Evolutionary conservation across 2,329 filamentous ascomycete genomes (phyloP), one percentile per base, ranked within the genome.

Genomic region (Pseudogymnoascus sp.): DNA sequence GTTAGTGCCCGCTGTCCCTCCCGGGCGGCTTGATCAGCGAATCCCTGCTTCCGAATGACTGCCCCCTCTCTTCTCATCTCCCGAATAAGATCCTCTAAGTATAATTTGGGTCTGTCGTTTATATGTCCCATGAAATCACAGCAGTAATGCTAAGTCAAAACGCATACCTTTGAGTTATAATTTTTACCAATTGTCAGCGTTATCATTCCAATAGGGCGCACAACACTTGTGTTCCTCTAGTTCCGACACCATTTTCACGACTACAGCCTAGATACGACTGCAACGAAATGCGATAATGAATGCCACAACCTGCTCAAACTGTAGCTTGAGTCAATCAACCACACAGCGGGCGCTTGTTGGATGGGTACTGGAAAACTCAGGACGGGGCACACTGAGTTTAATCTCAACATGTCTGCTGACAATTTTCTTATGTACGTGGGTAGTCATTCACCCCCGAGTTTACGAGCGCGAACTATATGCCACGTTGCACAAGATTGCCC

Each of bases 391-490:
- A 5, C 64, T 72, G 16, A 69, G 65, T 58, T 67, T 75, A 12
- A 64, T 74, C 35, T 64, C 67, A 39, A 71, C 63, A 12, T 71
- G 69, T 62, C 61, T 73, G 65, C 20, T 37, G 36, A 75, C 73
- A 1, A 72, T 71, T 12, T 70, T 72, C 37, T 62, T 75, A 28
- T 74, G 71, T 61, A 74, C 71, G 12, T 75, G 71, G 70, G 68
- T 67, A 20, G 68, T 69, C 28, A 70, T 75, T 37, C 72, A 75
- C 62, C 66, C 73, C n/a, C 72, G 72, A 18, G 69, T 71, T n/a
- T 64, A 67, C 60, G 68, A 65, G 35, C 63, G 68, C 30, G 63
- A 61, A 11, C 47, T 57, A 28, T 58, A 63, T 22, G 69, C 72
- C 62, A 37, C 36, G 14, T 16, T 37, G 36, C 36, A 37, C 36